Evolutionary conservation across 805 yeast species (phyloP).

Genomic region (Monosporozyma yasuniensis): DNA sequence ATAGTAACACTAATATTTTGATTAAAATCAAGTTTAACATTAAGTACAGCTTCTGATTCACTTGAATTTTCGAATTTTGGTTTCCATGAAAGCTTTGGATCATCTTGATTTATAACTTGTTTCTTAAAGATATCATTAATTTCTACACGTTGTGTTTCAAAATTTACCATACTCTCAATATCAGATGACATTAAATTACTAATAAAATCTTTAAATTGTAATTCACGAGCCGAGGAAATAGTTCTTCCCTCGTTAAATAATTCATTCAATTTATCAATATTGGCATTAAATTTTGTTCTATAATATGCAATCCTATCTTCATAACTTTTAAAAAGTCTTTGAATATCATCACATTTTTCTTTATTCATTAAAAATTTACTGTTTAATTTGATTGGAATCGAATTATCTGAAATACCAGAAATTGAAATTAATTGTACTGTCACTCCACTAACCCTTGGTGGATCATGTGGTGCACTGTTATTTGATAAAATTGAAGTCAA

Average conservation of each 20-base stretch:
- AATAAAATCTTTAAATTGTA: constrained; percentile 26
- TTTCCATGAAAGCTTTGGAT: not conserved
- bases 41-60: constrained; percentile 26
- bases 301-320: constrained; percentile 9
- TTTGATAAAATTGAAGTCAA: constrained; percentile 29
- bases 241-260: constrained; percentile 20
- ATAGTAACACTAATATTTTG: constrained; percentile 42
- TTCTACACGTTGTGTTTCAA: constrained; percentile 14
- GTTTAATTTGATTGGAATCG: constrained; percentile 37
- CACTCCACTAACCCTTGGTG: constrained; percentile 27
- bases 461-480: constrained; percentile 21
- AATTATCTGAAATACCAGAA: constrained; percentile 28
- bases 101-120: constrained; percentile 12
- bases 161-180: constrained; percentile 25
- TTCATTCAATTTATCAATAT: constrained; percentile 16
- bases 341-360: constrained; percentile 18
- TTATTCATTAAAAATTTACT: constrained; percentile 24
- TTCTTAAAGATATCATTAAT: constrained; percentile 25
- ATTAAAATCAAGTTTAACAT: constrained; percentile 35
- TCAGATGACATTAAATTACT: constrained; percentile 23
- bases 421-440: constrained; percentile 29
- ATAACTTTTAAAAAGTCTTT: constrained; percentile 16
- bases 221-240: constrained; percentile 12
- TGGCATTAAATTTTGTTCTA: constrained; percentile 17
- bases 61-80: not conserved